Conservation (phyloP, 2,329 filamentous ascomycete species). For the Nigrospora osmanthi region DNA sequence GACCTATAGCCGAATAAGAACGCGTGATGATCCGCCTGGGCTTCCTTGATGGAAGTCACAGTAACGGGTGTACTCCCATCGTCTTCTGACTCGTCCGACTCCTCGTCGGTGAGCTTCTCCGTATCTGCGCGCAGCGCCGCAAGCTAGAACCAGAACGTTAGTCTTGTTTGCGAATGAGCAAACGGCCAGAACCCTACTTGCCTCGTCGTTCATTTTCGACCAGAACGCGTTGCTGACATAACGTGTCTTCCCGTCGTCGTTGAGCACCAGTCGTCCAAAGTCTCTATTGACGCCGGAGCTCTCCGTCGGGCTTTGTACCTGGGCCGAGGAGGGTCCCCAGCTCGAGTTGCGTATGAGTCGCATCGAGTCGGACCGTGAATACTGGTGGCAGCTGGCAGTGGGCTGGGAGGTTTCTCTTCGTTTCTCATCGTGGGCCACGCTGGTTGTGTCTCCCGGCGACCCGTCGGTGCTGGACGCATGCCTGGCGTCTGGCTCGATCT, state of each 20-base stretch:
- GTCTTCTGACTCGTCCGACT: constrained; percentile 51
- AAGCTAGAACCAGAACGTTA: constrained; percentile 19
- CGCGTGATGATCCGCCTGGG: constrained; percentile 51
- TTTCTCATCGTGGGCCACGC: constrained; percentile 8
- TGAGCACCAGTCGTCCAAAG: constrained; percentile 63
- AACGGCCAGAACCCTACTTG: constrained; percentile 21
- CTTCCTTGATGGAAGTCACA: constrained; percentile 21
- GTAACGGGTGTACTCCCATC: constrained; percentile 47
- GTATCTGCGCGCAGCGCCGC: constrained; percentile 42
- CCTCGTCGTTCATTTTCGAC: constrained; percentile 69
- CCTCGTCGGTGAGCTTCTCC: constrained; percentile 37
- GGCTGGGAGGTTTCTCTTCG: constrained; percentile 9
- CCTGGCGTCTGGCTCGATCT: constrained; percentile 48
- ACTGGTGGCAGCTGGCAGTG: background rate
- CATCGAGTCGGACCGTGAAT: no score
- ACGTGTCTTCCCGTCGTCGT: constrained; percentile 58
- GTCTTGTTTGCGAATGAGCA: constrained; percentile 5
- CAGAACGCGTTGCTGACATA: constrained; percentile 75
- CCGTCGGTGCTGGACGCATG: constrained; percentile 23
- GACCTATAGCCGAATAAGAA: constrained; percentile 70
- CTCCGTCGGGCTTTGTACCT: constrained; percentile 16
- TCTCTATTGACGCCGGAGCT: constrained; percentile 34
- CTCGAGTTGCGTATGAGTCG: background rate
- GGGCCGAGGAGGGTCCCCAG: background rate
- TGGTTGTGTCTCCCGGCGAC: constrained; percentile 27